Percentiles rank a stretch among this genome's conserved stretches.
These are phyloP conservation scores for Aspergillus nomiae DNA, from an alignment of 2,329 filamentous ascomycete genomes.

Conservation along the genomic window DNA sequence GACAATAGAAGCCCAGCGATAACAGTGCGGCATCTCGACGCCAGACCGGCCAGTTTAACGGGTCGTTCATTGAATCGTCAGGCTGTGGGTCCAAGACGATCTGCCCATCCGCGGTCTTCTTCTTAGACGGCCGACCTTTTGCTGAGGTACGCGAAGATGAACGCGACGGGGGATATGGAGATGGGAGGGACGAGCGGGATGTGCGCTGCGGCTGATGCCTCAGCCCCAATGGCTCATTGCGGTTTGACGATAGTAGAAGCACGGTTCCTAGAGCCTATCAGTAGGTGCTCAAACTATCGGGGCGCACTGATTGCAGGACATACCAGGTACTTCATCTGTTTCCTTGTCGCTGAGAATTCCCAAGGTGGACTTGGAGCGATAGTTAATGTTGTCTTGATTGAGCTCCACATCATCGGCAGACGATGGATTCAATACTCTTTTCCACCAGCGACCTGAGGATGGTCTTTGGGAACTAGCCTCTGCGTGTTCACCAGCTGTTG, in stretches of 20 bases:
- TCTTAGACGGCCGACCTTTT: conserved; percentile 50
- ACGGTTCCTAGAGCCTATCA: conserved; percentile 55
- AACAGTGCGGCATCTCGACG: conserved; percentile 77
- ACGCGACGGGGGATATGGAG: conserved; percentile 41
- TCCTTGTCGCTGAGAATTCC: conserved; percentile 80
- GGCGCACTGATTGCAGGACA: conserved; percentile 22
- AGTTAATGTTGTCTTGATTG: conserved; percentile 23
- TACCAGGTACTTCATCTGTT: conserved; percentile 87
- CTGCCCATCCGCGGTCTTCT: conserved; percentile 76
- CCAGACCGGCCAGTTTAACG: conserved; percentile 86
- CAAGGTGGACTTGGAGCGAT: conserved; percentile 58
- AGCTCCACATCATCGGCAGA: conserved; percentile 5
- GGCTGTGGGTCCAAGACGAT: conserved; percentile 92
- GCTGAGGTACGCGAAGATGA: conserved; percentile 39
- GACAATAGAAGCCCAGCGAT: conserved; percentile 86
- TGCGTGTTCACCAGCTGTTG: neutral
- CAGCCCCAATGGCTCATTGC: conserved; percentile 64
- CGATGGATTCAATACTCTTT: conserved; percentile 17
- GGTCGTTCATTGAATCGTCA: conserved; percentile 86
- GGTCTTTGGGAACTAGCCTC: neutral
- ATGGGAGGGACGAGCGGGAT: conserved; percentile 58
- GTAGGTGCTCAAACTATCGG: conserved; percentile 5
- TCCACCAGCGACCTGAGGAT: conserved; percentile 21
- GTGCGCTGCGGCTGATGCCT: conserved; percentile 63
- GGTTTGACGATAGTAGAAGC: conserved; percentile 60